These are phyloP conservation scores for Kluyveromyces nonfermentans DNA, from an alignment of 805 yeast genomes.

Conservation along the genomic window DNA sequence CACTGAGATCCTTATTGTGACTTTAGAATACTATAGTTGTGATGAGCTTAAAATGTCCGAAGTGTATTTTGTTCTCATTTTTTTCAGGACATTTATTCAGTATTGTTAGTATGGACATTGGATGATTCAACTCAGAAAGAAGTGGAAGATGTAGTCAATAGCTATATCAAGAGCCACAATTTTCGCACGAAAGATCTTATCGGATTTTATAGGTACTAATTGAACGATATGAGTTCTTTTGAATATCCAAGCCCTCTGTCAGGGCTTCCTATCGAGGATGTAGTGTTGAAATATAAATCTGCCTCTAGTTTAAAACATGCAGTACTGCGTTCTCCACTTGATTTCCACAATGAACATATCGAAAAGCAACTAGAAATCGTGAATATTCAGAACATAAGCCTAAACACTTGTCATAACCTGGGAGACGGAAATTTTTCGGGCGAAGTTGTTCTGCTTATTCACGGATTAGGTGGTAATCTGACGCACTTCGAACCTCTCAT, in stretches of 20 bases:
- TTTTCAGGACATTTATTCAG: too few species aligned
- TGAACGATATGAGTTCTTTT: conserved; percentile 1
- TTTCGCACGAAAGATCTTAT: too few species aligned
- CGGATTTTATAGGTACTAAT: too few species aligned
- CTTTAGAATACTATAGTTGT: too few species aligned
- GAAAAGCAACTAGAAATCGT: conserved; percentile 10
- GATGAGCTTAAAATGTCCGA: too few species aligned
- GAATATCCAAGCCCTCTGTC: conserved; percentile 13
- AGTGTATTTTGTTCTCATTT: too few species aligned
- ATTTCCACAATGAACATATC: conserved; percentile 20
- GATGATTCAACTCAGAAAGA: too few species aligned
- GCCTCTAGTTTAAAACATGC: conserved; percentile 8
- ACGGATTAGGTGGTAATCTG: conserved; percentile 87
- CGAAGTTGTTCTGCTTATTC: conserved; percentile 39
- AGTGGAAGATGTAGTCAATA: too few species aligned
- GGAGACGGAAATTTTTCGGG: conserved; percentile 17
- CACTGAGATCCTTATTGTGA: too few species aligned
- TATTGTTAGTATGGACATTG: too few species aligned
- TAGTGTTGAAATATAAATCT: conserved; percentile 12
- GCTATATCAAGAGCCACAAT: too few species aligned
- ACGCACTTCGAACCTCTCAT: conserved; percentile 74
- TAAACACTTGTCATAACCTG: conserved; percentile 21
- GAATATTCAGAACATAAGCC: conserved; percentile 2
- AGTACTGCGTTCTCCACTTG: conserved; percentile 9
- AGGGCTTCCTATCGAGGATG: conserved; percentile 11